A percentile compares a stretch with the other conserved stretches of the same genome.
These are phyloP conservation scores for Candida berthetii DNA, from an alignment of 805 yeast species.

Conservation along the genomic window DNA sequence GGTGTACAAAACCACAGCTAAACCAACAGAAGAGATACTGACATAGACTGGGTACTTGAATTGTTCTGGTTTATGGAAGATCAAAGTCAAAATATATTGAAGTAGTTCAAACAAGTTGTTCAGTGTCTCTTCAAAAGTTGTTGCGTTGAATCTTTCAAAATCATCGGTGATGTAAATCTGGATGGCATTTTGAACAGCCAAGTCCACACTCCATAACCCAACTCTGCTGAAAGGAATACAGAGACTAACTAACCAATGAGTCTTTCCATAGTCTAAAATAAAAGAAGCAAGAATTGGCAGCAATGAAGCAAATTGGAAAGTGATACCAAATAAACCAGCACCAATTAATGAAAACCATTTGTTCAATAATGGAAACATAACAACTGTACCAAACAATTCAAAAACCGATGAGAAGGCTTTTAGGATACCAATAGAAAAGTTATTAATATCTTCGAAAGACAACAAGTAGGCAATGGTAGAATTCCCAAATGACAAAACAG, in stretches of 20 bases:
- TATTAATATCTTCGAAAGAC: conserved; percentile 20
- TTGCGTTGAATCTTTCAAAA: conserved; percentile 23
- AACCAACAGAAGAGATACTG: conserved; percentile 8
- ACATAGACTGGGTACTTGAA: conserved; percentile 22
- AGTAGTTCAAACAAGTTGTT: conserved; percentile 23
- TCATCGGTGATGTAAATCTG: conserved; percentile 27
- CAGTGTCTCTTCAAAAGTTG: conserved; percentile 27
- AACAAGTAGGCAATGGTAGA: conserved; percentile 29
- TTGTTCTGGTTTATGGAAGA: conserved; percentile 21
- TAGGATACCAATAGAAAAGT: conserved; percentile 24
- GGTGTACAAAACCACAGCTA: conserved; percentile 2
- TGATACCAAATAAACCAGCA: conserved; percentile 23
- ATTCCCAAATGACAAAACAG: conserved; percentile 32
- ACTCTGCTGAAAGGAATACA: conserved; percentile 26
- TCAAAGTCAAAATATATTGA: conserved; percentile 21
- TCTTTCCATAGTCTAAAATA: conserved; percentile 3
- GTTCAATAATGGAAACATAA: conserved; percentile 23
- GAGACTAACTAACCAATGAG: conserved; percentile 16
- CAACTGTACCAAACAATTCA: conserved; percentile 26
- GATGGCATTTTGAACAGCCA: conserved; percentile 26
- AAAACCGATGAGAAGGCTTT: conserved; percentile 25
- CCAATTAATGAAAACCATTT: conserved; percentile 20
- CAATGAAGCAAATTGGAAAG: conserved; percentile 23
- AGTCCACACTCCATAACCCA: conserved; percentile 36
- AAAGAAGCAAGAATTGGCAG: conserved; percentile 18